phyloP scores from a whole-genome alignment of 148 eudicot species.

The Chenopodium album region DNA sequence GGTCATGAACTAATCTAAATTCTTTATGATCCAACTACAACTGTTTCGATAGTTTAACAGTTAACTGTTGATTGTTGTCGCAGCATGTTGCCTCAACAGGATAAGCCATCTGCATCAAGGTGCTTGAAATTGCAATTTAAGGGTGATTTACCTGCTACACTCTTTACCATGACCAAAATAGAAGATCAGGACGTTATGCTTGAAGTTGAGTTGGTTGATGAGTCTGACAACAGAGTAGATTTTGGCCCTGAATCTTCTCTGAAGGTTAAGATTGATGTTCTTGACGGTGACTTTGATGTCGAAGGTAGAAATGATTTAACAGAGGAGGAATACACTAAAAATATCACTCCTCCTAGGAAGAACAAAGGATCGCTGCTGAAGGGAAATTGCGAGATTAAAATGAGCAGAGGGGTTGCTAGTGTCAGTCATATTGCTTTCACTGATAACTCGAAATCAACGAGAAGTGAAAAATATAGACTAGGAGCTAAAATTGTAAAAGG shows the following conservation, averaged over 20 bases:
- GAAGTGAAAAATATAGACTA: slow-evolving; percentile 49
- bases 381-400: slow-evolving; percentile 33
- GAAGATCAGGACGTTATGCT: slow-evolving; percentile 19
- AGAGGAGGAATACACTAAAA: slow-evolving; percentile 36
- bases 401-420: slow-evolving; percentile 42
- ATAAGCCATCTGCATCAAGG: neutral
- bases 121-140: slow-evolving; percentile 2
- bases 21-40: neutral
- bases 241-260: slow-evolving; percentile 28
- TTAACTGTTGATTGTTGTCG: neutral
- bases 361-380: slow-evolving; percentile 44
- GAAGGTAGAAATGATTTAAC: slow-evolving; percentile 43
- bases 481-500: slow-evolving; percentile 46
- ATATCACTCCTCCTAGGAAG: slow-evolving; percentile 38
- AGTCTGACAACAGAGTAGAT: slow-evolving; percentile 13
- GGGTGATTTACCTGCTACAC: slow-evolving; percentile 12
- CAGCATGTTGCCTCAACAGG: slow-evolving; percentile 16
- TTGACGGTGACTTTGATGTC: slow-evolving; percentile 53
- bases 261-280: slow-evolving; percentile 45
- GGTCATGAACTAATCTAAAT: too few species aligned
- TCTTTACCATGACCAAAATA: slow-evolving; percentile 13
- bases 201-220: slow-evolving; percentile 10
- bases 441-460: slow-evolving; percentile 59
- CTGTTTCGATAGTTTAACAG: neutral
- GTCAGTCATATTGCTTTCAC: slow-evolving; percentile 42